Evolutionary conservation across 257 asterid species (phyloP), one percentile per base, ranked within the genome.

Genomic region (Capsicum chinense): DNA sequence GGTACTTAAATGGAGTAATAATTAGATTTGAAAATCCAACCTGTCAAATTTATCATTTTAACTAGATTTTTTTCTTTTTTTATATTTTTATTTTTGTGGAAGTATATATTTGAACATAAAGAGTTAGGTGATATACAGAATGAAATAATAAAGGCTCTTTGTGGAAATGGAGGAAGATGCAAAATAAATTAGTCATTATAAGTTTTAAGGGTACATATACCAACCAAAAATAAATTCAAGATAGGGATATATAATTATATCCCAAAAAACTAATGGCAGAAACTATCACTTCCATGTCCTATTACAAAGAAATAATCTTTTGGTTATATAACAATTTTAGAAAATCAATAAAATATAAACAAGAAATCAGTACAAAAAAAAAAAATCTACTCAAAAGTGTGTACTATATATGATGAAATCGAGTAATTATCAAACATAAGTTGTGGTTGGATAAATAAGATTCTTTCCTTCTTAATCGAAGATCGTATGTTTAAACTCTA

Each of bases 141-240:
- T 54, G 48, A 54, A 76, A 26, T 76, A 76, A 52, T 52, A 47
- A 50, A 74, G 39, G 60, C 62, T 50, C 80, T 50, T 50, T 50
- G 74, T 13, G 11, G 74, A 35, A 66, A 66, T 64, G 44, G 70
- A 26, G 8, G 80, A n/a, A 73, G 58, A 47, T 47, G 56, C 17
- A 73, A 73, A 19, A 50, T 74, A 26, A 76, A 14, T 52, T 21
- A 54, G 14, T 54, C 59, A 56, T 76, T 76, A 76, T 76, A 54
- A 76, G 21, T 76, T 52, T 54, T 3, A 52, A 52, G 81, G 81
- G 47, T 52, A 76, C 81, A 76, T 54, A 21, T 54, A 76, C 81
- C 81, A 76, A 76, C 81, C 81, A 76, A 76, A 14, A 13, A 74
- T 74, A 74, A 52, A 76, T 76, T 26, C 62, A 76, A 76, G 81